Evolutionary conservation across 1,284 basidiomycete genomes (phyloP).

Genomic region (Cronartium quercuum): DNA sequence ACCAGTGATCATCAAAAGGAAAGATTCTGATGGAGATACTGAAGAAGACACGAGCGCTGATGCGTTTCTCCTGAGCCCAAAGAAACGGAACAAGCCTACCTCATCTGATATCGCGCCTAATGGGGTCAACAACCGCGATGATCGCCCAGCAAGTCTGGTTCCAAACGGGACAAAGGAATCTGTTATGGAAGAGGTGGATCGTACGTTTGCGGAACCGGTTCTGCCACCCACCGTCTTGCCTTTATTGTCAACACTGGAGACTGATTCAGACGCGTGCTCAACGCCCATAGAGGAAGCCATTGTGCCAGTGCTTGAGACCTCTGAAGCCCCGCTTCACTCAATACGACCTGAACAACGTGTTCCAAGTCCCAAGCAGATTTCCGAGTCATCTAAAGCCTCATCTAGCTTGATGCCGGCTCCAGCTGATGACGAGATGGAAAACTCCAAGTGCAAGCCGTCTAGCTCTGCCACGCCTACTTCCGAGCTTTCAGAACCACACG

Average conservation of each 20-base stretch:
- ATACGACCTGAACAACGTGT: neutral
- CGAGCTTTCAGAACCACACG: neutral
- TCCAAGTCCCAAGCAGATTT: neutral
- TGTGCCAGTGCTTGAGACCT: too few relatives aligned
- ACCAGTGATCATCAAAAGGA: neutral
- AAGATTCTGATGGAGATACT: neutral
- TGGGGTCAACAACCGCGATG: neutral
- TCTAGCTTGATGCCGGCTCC: neutral
- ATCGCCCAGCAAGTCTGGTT: neutral
- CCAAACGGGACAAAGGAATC: neutral
- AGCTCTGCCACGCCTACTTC: neutral
- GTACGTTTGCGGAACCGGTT: neutral
- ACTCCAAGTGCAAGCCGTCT: neutral
- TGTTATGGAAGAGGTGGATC: neutral
- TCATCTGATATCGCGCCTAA: neutral
- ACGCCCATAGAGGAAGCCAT: too few relatives aligned
- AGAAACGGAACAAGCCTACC: constrained; percentile 5
- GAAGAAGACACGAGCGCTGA: constrained; percentile 17
- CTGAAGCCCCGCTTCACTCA: neutral
- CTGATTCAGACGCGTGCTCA: neutral
- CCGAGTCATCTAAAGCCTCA: neutral
- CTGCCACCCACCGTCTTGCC: neutral
- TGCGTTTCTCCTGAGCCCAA: constrained; percentile 28
- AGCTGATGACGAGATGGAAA: neutral
- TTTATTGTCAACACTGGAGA: neutral